Evolutionary conservation across 139 green algal genomes (phyloP), one percentile per base, ranked within the genome.

Genomic region (Monoraphidium neglectum): DNA sequence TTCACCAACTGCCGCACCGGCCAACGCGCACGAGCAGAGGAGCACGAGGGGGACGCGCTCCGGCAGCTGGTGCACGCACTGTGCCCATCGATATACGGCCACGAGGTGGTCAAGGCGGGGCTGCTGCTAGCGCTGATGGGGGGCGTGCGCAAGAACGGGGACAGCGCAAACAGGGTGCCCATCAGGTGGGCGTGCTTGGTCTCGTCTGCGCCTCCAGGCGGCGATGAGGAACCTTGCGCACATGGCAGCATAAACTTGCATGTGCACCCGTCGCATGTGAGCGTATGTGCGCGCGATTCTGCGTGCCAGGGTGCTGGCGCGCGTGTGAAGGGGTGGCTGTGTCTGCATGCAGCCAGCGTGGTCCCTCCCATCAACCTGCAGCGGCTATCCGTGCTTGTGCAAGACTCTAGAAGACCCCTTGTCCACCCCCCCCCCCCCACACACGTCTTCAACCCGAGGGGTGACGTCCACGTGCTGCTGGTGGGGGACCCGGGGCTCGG

Each of bases 51-150:
- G 0, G 83, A 96, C 67, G 83, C 89, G 79, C 77, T 98, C 26
- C 74, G 87, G 2, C 86, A 92, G 68, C 86, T 99, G 63, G 89
- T 96, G 28, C 87, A 93, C 33, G 84, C 89, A 18, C 80, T 99
- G 49, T 97, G 92, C 76, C 95, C 95, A 33, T 76, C 77, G 64
- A 98, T 99, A 68, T 97, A 90, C 61, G 95, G 95, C 54, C 79
- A 97, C 37, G 92, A 97, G 77, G 60, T 96, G 16, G 91, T 97
- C 69, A 99, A 99, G 86, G 90, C 87, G 15, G 95, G 91, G 0
- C 71, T 99, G 36, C 59, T 97, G 66, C 89, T 99, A 51, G 70
- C 90, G 8, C 84, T 99, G 49, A 82, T 98, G 70, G 95, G 96
- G 4, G 95, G 96, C 1, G 87, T 95, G 68, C 82, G 85, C 49